A percentile compares a stretch with the other conserved stretches of the same genome.
Conservation (phyloP, 306 rosid species). For the Ormosia semicastrata region DNA sequence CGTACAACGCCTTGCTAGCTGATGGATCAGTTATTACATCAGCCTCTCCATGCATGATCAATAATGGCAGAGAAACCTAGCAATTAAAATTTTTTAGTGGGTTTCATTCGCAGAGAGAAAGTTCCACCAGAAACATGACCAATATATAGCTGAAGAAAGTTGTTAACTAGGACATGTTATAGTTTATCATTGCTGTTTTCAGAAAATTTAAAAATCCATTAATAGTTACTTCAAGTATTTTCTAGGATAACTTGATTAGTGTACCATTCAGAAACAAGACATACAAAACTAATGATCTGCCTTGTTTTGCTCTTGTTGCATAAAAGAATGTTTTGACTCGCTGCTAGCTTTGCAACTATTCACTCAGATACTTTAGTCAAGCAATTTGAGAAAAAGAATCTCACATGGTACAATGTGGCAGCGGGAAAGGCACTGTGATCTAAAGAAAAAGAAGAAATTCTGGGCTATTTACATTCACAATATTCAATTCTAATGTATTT, state of each 20-base stretch:
- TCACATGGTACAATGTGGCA: too few species aligned
- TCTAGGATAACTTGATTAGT: not conserved
- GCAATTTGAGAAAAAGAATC: too few species aligned
- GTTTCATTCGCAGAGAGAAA: not conserved
- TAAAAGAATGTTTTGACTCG: not conserved
- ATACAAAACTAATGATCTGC: not conserved
- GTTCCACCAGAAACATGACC: slow-evolving; percentile 14
- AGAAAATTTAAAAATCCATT: not conserved
- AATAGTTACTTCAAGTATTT: not conserved
- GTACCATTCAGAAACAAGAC: not conserved
- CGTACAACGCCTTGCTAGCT: slow-evolving; percentile 50
- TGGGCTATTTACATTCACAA: too few species aligned
- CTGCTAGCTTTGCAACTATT: too few species aligned
- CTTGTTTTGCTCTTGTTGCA: not conserved
- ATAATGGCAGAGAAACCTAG: slow-evolving; percentile 50
- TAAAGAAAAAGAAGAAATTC: too few species aligned
- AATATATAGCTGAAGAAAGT: not conserved
- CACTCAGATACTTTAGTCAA: too few species aligned
- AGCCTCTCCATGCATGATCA: slow-evolving; percentile 61
- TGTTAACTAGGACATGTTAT: not conserved
- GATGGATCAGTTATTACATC: slow-evolving; percentile 56
- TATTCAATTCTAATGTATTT: too few species aligned
- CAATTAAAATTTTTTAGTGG: not conserved
- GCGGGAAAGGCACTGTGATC: too few species aligned
- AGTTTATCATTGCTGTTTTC: not conserved